Evolutionary conservation across 73 alveolate genomes (phyloP), one percentile per base, ranked within the genome.

Genomic region (Paramecium pentaurelia): DNA sequence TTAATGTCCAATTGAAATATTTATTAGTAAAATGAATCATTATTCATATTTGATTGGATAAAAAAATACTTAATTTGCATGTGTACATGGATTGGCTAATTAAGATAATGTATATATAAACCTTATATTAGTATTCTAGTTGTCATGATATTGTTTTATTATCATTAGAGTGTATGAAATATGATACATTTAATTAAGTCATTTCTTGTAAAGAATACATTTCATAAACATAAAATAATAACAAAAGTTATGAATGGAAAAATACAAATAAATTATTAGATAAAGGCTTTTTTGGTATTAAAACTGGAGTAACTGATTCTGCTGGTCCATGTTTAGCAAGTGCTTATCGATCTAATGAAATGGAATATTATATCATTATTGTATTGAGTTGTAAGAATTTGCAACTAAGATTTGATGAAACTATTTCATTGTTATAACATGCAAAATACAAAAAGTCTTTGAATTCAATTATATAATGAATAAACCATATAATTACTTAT

Each of bases 271-370:
- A 94, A 92, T 87, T 94, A 58, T 93, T 94, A 38, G 71, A 68
- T 7, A 92, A 92, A 71, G 97, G 97, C 9, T 94, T 93, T 68
- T 25, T 70, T 25, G 97, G 97, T 54, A 75, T 94, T 11, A 94
- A 94, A 85, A 94, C 97, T 8, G 97, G 97, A 37, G 64, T 85
- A 32, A 94, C 97, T 27, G 95, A 54, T 54, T 54, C 70, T 34
- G 97, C 97, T 68, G 97, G 97, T 5, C 96, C 97, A n/a, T 94
- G 97, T 60, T 54, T 93, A 27, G 92, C 94, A 5, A 93, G 96
- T 75, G 44, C 71, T 10, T 85, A 73, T 37, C 80, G 54, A 68
- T 68, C 47, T 68, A 34, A 68, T 68, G 40, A 68, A 68, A 32
- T 32, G 84, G 84, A 68, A 68, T 68, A 32, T 34, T 68, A 32